Evolutionary conservation across 2,329 filamentous ascomycete species (phyloP), one percentile per base, ranked within the genome.

Genomic region (Incumbomyces lentus): DNA sequence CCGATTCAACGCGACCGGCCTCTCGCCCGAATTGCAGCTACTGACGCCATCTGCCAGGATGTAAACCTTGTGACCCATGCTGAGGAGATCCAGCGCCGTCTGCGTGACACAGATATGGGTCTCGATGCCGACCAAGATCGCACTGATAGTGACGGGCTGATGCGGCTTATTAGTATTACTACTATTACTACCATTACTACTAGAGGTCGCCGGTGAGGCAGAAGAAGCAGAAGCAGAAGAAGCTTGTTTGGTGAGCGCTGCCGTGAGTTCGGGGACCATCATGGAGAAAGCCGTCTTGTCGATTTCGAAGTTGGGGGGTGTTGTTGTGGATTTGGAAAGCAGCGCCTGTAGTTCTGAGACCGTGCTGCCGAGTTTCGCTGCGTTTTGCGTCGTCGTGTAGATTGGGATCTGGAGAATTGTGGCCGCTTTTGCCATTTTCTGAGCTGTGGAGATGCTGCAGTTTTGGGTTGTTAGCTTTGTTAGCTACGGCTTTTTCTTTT

Each of bases 281-380:
- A 96, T 96, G 61, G 81, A 86, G 72, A 96, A 96, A 42, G 77
- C 74, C 4, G 86, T 90, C 70, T 96, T 96, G 73, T 96, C 90
- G 56, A 78, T 69, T 58, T 85, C 67, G 33, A 67, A 73, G 31
- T 67, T 71, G 59, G 45, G 82, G 71, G 38, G 74, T 26, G 22
- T 26, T 26, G 22, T 8, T 8, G 22, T 8, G 5, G 22, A 4
- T 26, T 26, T 8, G 66, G 4, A 69, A 60, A 49, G 58, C 1
- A 68, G 58, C 53, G 75, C 69, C 2, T 73, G 65, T 17, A 96
- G 76, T 60, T 92, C 90, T 3, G 80, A 60, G 51, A 92, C 86
- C 29, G 86, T 93, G 52, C 79, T 73, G 59, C 92, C 90, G 2
- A 96, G 81, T 46, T 84, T 83, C 31, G 76, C 71, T 38, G 76